phyloP scores from a whole-genome alignment of 495 filamentous ascomycete genomes.

The Halenospora varia region DNA sequence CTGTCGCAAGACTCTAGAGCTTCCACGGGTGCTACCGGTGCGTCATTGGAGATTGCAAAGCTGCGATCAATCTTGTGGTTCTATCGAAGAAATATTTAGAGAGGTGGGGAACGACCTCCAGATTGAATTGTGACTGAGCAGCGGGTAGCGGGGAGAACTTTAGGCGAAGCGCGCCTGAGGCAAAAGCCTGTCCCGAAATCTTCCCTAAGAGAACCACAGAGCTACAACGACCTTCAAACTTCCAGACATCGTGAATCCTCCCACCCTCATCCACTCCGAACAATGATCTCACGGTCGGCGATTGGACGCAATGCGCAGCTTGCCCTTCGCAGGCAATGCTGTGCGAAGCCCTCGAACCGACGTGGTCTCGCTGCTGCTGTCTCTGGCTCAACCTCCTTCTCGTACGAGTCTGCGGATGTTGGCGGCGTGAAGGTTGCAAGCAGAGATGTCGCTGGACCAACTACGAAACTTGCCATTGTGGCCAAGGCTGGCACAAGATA shows the following conservation, averaged over 20 bases:
- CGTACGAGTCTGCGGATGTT: slow-evolving; percentile 83
- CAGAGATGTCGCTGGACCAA: slow-evolving; percentile 81
- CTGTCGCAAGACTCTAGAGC: slow-evolving; percentile 69
- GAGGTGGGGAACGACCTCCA: slow-evolving; percentile 19
- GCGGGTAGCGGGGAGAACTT: no score
- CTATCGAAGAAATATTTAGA: slow-evolving; percentile 6
- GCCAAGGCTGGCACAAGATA: slow-evolving; percentile 91
- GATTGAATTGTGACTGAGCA: no score
- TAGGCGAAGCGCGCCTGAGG: no score
- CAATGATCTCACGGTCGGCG: slow-evolving; percentile 83
- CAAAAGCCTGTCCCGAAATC: slow-evolving; percentile 2
- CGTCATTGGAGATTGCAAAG: slow-evolving; percentile 36
- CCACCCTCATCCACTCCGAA: slow-evolving; percentile 40
- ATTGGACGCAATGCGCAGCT: slow-evolving; percentile 73
- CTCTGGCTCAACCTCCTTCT: slow-evolving; percentile 65
- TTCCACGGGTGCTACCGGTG: slow-evolving; percentile 60
- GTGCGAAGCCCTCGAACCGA: slow-evolving; percentile 49
- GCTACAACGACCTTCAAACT: slow-evolving; percentile 3
- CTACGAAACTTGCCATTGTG: slow-evolving; percentile 84
- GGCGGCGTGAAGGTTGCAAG: slow-evolving; percentile 86
- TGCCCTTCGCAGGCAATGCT: slow-evolving; percentile 64
- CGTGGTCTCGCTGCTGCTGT: slow-evolving; percentile 78
- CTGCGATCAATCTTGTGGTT: slow-evolving; percentile 3
- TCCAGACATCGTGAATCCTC: slow-evolving; percentile 9
- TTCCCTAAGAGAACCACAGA: background rate